These are phyloP conservation scores for Saturnispora diversa DNA, from an alignment of 805 yeast genomes.

Conservation along the genomic window DNA sequence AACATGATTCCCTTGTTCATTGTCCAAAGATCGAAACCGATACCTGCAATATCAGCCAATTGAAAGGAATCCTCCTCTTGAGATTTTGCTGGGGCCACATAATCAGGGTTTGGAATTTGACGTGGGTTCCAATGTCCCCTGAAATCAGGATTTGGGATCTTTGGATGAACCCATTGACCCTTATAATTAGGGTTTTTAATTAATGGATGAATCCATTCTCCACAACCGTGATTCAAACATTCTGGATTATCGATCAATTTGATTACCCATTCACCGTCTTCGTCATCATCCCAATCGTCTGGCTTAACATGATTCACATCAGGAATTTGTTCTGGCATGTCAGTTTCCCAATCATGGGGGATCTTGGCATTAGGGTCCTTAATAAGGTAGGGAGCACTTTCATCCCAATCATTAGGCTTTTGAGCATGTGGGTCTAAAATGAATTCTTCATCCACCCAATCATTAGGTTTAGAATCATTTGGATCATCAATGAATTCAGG, in stretches of 20 bases:
- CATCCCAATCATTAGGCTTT: slow-evolving; percentile 87
- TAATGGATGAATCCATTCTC: slow-evolving; percentile 65
- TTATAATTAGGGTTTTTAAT: slow-evolving; percentile 61
- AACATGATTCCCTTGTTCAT: slow-evolving; percentile 69
- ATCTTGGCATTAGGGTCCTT: slow-evolving; percentile 57
- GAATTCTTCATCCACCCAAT: slow-evolving; percentile 67
- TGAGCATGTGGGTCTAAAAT: slow-evolving; percentile 62
- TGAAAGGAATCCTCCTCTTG: slow-evolving; percentile 20
- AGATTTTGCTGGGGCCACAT: slow-evolving; percentile 31
- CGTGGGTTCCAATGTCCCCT: slow-evolving; percentile 74
- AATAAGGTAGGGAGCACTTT: slow-evolving; percentile 52
- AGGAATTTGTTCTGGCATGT: slow-evolving; percentile 44
- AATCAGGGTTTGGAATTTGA: slow-evolving; percentile 60
- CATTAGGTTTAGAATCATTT: slow-evolving; percentile 57
- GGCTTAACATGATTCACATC: slow-evolving; percentile 68
- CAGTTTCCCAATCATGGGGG: slow-evolving; percentile 79
- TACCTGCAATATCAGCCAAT: slow-evolving; percentile 57
- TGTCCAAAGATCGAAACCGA: slow-evolving; percentile 88
- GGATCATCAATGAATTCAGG: slow-evolving; percentile 54
- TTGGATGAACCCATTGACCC: slow-evolving; percentile 74
- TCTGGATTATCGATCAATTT: slow-evolving; percentile 67
- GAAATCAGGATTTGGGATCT: slow-evolving; percentile 64
- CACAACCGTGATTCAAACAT: slow-evolving; percentile 69
- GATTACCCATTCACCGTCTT: slow-evolving; percentile 79
- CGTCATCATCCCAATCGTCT: slow-evolving; percentile 81